Percentiles rank a stretch among this genome's conserved stretches.
phyloP scores from a whole-genome alignment of 331 rosid genomes.

The Saraca asoca region DNA sequence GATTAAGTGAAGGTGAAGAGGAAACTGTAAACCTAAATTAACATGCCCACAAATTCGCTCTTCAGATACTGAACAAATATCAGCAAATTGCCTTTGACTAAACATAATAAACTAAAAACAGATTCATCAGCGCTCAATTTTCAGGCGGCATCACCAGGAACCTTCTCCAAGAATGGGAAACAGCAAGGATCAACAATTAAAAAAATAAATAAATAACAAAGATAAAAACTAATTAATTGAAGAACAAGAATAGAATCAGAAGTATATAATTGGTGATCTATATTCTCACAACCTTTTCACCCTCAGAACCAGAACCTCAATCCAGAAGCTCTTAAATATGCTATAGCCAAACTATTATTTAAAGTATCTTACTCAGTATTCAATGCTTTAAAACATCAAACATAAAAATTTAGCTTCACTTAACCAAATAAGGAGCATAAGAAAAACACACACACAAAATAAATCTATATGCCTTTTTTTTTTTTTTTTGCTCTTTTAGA shows the following conservation, averaged over 20 bases:
- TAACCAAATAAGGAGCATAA: too few species aligned
- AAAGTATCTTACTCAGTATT: conserved; percentile 33
- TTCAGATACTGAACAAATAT: neutral
- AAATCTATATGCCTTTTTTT: conserved; percentile 10
- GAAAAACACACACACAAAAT: too few species aligned
- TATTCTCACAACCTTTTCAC: conserved; percentile 33
- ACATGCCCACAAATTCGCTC: conserved; percentile 22
- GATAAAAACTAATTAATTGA: conserved; percentile 28
- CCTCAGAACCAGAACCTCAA: conserved; percentile 38
- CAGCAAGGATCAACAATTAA: conserved; percentile 16
- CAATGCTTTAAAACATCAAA: conserved; percentile 32
- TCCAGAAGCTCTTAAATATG: conserved; percentile 30
- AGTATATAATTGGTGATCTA: conserved; percentile 26
- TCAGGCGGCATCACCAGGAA: conserved; percentile 26
- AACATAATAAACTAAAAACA: conserved; percentile 29
- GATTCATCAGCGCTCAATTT: conserved; percentile 19
- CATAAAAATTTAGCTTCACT: conserved; percentile 34
- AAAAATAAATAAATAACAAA: conserved; percentile 25
- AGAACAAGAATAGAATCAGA: conserved; percentile 2
- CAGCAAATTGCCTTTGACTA: conserved; percentile 21
- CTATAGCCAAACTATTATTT: conserved; percentile 26
- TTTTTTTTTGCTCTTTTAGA: conserved; percentile 3
- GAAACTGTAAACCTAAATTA: neutral
- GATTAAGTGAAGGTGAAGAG: conserved; percentile 24
- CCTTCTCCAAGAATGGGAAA: conserved; percentile 23